Evolutionary conservation across 371 early-diverging fungal genomes (phyloP).

Genomic region (Mucor lusitanicus): DNA sequence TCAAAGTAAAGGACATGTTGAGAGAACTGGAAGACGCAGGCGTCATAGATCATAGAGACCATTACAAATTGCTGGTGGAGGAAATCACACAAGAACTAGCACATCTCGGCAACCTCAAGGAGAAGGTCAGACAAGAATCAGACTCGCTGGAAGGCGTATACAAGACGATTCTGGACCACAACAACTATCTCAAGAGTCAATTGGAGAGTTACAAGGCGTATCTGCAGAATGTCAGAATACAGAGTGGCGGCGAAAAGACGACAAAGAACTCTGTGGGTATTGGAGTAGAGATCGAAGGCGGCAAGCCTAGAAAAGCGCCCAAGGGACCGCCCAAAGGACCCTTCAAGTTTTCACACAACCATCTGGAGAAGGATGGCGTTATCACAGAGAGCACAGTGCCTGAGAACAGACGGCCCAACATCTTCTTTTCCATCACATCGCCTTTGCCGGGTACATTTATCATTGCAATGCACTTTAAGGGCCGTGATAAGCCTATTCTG

Average conservation of each 20-base stretch:
- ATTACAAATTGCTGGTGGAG: constrained; percentile 75
- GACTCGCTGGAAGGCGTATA: constrained; percentile 79
- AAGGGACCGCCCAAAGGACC: constrained; percentile 56
- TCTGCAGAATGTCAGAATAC: constrained; percentile 90
- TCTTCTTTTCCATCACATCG: constrained; percentile 86
- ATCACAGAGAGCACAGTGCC: constrained; percentile 92
- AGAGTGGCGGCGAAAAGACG: constrained; percentile 63
- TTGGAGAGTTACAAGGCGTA: constrained; percentile 94
- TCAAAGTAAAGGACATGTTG: constrained; percentile 90
- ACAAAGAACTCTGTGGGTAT: constrained; percentile 47
- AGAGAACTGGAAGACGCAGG: constrained; percentile 74
- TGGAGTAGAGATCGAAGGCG: constrained; percentile 44
- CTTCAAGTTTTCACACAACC: constrained; percentile 80
- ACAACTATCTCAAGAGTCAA: constrained; percentile 87
- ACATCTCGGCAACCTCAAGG: constrained; percentile 84
- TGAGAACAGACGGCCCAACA: constrained; percentile 87
- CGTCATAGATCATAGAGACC: constrained; percentile 71
- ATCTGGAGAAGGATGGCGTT: constrained; percentile 90
- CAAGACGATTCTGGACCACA: constrained; percentile 92
- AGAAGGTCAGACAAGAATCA: constrained; percentile 82
- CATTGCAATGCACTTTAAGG: constrained; percentile 88
- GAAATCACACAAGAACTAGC: constrained; percentile 82
- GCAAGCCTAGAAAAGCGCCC: constrained; percentile 35
- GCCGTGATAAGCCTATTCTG: constrained; percentile 89
- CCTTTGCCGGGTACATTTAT: constrained; percentile 89